Conservation (phyloP, 2,329 filamentous ascomycete species). For the Colletotrichum simmondsii region DNA sequence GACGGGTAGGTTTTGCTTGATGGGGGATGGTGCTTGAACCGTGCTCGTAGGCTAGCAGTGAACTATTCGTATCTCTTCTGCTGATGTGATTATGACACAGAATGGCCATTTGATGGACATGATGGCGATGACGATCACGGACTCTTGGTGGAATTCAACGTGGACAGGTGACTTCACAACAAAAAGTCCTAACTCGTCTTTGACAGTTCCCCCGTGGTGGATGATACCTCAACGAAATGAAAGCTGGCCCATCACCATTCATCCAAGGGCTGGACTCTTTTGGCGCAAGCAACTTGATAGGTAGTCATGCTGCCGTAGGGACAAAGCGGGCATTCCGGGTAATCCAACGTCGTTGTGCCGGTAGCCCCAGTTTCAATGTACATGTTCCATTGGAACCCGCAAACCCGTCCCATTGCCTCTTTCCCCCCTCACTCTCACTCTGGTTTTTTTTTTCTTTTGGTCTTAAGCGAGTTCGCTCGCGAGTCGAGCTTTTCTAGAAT, state of each 20-base stretch:
- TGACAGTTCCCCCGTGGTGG: background rate
- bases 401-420: background rate
- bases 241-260: background rate
- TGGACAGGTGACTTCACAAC: background rate
- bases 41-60: background rate
- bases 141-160: too few species aligned
- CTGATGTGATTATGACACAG: background rate
- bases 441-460: too few species aligned
- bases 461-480: background rate
- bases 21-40: background rate
- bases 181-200: background rate
- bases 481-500: background rate
- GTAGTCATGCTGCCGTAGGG: background rate
- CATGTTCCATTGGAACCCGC: background rate
- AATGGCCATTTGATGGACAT: background rate
- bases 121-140: background rate
- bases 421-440: background rate
- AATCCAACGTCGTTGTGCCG: background rate
- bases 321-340: background rate
- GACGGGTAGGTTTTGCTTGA: background rate
- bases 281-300: background rate
- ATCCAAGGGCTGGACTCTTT: background rate
- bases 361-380: background rate
- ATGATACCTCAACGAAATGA: background rate
- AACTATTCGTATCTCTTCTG: background rate